Evolutionary conservation across 306 rosid genomes (phyloP).

Genomic region (Sechiopsis laciniata): DNA sequence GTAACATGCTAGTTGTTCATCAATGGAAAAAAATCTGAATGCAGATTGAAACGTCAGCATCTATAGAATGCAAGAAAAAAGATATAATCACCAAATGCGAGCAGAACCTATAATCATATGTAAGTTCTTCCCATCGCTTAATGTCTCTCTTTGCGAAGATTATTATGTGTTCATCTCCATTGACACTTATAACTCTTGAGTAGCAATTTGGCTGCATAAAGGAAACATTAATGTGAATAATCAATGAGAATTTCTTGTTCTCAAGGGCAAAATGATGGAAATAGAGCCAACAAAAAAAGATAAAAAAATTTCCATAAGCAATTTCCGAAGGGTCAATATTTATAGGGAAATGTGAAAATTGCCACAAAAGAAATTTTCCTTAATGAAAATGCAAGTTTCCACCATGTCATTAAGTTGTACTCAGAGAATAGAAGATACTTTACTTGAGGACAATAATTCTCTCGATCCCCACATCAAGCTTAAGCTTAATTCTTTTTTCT

Average conservation of each 20-base stretch:
- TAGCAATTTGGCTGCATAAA: conserved; percentile 93
- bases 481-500: not conserved
- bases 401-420: not conserved
- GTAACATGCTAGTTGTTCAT: conserved; percentile 87
- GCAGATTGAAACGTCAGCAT: conserved; percentile 34
- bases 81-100: conserved; percentile 10
- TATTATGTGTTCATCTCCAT: conserved; percentile 89
- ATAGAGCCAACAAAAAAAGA: not conserved
- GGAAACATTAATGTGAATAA: conserved; percentile 28
- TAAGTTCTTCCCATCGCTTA: conserved; percentile 95
- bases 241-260: not conserved
- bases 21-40: conserved; percentile 84
- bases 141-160: conserved; percentile 96
- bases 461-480: not conserved
- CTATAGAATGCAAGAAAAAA: conserved; percentile 18
- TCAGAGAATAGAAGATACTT: not conserved
- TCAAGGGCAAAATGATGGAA: not conserved
- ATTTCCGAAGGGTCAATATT: not conserved
- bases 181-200: conserved; percentile 83
- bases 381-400: not conserved
- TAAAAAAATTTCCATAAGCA: not conserved
- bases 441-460: not conserved
- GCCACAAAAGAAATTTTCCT: not conserved
- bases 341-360: not conserved
- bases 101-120: conserved; percentile 86